Evolutionary conservation across 768 basidiomycete genomes (phyloP).

Genomic region (Lactarius tabidus): DNA sequence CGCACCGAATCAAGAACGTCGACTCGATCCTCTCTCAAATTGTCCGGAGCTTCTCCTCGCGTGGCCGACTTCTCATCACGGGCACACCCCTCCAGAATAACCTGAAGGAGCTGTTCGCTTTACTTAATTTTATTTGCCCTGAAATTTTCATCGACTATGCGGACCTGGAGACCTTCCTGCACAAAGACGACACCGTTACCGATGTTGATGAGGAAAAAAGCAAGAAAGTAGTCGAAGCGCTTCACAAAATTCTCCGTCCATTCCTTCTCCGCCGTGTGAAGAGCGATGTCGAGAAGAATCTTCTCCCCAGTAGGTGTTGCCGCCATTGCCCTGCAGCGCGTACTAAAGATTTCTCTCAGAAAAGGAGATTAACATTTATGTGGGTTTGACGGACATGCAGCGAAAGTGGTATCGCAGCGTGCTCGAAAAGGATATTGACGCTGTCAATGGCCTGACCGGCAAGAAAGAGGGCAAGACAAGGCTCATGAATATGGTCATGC

Average conservation of each 20-base stretch:
- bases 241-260: conserved; percentile 94
- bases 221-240: conserved; percentile 90
- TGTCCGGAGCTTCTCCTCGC: conserved; percentile 82
- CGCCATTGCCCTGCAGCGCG: background rate
- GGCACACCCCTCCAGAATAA: conserved; percentile 97
- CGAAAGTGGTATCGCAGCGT: conserved; percentile 96
- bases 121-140: conserved; percentile 94
- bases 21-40: conserved; percentile 95
- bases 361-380: conserved; percentile 98
- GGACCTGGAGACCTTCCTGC: conserved; percentile 91
- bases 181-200: conserved; percentile 70
- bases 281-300: conserved; percentile 92
- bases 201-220: conserved; percentile 79
- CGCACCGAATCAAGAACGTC: conserved; percentile 98
- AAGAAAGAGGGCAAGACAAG: conserved; percentile 99
- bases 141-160: conserved; percentile 91
- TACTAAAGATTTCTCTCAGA: conserved; percentile 42
- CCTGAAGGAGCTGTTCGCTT: conserved; percentile 88
- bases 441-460: conserved; percentile 91
- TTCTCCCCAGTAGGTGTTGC: conserved; percentile 70
- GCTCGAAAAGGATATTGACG: conserved; percentile 97
- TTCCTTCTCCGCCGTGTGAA: conserved; percentile 95
- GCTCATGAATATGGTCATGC: conserved; percentile 99
- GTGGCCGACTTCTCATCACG: conserved; percentile 90
- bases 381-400: conserved; percentile 96